Conservation (phyloP, 164 flowering plant species). For the Tinospora cordifolia region DNA sequence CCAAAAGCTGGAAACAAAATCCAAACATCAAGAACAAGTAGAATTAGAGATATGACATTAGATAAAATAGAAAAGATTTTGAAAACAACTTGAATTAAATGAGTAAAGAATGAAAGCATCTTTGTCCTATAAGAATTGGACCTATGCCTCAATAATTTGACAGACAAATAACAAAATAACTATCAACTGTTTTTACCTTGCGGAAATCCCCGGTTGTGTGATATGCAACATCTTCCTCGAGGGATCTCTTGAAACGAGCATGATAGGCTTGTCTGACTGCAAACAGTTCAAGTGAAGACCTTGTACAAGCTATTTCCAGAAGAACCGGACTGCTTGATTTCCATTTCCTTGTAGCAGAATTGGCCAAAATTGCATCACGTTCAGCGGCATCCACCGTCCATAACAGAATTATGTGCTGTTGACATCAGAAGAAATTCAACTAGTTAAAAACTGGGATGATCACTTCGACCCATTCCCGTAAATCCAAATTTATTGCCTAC, state of each 20-base stretch:
- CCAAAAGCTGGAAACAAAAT: slow-evolving; percentile 43
- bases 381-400: slow-evolving; percentile 72
- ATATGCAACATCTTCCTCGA: slow-evolving; percentile 81
- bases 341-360: slow-evolving; percentile 55
- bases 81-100: background rate
- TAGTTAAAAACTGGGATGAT: background rate
- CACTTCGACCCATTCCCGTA: background rate
- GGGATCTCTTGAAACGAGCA: slow-evolving; percentile 56
- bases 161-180: no score
- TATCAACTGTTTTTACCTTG: slow-evolving; percentile 34
- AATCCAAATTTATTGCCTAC: background rate
- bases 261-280: slow-evolving; percentile 58
- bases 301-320: slow-evolving; percentile 69
- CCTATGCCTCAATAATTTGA: no score
- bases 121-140: no score
- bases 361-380: slow-evolving; percentile 61
- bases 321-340: slow-evolving; percentile 41
- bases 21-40: background rate
- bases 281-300: slow-evolving; percentile 53
- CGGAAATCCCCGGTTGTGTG: slow-evolving; percentile 60
- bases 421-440: background rate
- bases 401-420: slow-evolving; percentile 42
- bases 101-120: background rate
- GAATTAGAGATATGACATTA: background rate
- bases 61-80: background rate